phyloP scores from a whole-genome alignment of 176 grass and related monocot species.

The Pontederia paniculata region DNA sequence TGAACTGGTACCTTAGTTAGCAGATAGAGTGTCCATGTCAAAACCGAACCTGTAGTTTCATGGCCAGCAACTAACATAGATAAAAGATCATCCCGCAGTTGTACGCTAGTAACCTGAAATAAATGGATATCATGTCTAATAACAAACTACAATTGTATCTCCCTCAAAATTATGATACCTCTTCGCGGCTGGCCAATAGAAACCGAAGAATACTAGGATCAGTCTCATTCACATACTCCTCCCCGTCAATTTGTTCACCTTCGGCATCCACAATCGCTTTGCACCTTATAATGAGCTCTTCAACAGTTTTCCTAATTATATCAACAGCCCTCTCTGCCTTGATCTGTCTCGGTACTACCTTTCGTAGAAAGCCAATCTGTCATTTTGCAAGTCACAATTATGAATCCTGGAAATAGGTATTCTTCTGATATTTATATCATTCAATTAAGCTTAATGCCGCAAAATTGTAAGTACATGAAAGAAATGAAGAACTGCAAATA shows the following conservation, averaged over 20 bases:
- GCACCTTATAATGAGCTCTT: slow-evolving; percentile 78
- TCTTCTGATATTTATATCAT: not conserved
- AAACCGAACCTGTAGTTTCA: slow-evolving; percentile 96
- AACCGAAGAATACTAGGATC: slow-evolving; percentile 95
- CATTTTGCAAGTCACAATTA: not conserved
- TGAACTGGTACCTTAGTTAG: slow-evolving; percentile 74
- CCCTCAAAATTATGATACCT: slow-evolving; percentile 40
- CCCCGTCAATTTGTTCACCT: slow-evolving; percentile 81
- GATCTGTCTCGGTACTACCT: slow-evolving; percentile 92
- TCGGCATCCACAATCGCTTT: slow-evolving; percentile 92
- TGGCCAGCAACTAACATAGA: slow-evolving; percentile 99
- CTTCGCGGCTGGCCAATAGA: slow-evolving; percentile 83
- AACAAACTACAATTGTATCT: slow-evolving; percentile 10
- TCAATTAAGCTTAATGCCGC: not conserved
- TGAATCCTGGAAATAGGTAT: not conserved
- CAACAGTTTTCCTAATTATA: slow-evolving; percentile 65
- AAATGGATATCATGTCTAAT: not conserved
- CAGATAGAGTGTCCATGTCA: slow-evolving; percentile 95
- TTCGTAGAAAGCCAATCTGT: slow-evolving; percentile 67
- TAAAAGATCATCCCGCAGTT: slow-evolving; percentile 89
- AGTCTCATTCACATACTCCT: slow-evolving; percentile 94
- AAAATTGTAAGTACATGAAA: not conserved
- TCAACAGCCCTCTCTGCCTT: slow-evolving; percentile 79
- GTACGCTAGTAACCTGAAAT: slow-evolving; percentile 73
- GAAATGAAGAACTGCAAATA: slow-evolving; percentile 8